Percentiles rank a stretch among this genome's conserved stretches.
These are phyloP conservation scores for Colletotrichum higginsianum DNA, from an alignment of 2,329 filamentous ascomycete genomes.

Conservation along the genomic window DNA sequence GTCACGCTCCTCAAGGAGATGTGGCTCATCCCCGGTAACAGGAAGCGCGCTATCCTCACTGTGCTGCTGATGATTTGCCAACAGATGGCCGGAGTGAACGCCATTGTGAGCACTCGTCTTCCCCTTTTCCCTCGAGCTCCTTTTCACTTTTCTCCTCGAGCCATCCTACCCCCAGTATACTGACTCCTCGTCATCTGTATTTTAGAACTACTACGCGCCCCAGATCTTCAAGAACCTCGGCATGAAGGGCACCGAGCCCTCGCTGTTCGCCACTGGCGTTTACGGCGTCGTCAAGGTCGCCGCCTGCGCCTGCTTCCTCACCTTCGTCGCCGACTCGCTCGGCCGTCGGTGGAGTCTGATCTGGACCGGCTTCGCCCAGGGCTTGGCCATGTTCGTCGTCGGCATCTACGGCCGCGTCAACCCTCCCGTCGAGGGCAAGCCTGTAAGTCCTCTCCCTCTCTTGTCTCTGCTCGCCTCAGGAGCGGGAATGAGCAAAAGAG, in stretches of 20 bases:
- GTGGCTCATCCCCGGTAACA: conserved; percentile 72
- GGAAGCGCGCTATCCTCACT: conserved; percentile 75
- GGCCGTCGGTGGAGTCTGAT: conserved; percentile 74
- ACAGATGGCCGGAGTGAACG: conserved; percentile 77
- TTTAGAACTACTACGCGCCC: conserved; percentile 76
- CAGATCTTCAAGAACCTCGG: conserved; percentile 78
- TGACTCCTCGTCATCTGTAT: not conserved
- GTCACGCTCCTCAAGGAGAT: conserved; percentile 76
- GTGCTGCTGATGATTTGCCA: conserved; percentile 76
- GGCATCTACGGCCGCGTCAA: conserved; percentile 78
- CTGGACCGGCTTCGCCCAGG: conserved; percentile 76
- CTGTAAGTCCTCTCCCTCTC: conserved; percentile 50
- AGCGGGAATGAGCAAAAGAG: no score
- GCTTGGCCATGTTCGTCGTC: conserved; percentile 76
- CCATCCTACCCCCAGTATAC: conserved; percentile 59
- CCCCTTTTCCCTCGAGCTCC: not conserved
- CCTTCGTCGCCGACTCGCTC: conserved; percentile 78
- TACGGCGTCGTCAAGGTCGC: conserved; percentile 81
- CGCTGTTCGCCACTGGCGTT: conserved; percentile 80
- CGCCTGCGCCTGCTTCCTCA: conserved; percentile 74
- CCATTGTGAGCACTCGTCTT: conserved; percentile 54
- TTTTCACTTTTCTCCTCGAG: conserved; percentile 50
- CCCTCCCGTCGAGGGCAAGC: conserved; percentile 66
- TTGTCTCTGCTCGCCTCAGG: no score
- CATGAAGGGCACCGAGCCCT: conserved; percentile 67